Base-by-base conservation (phyloP, 2,329 filamentous ascomycete species). In the Mycosphaerella sp. region DNA sequence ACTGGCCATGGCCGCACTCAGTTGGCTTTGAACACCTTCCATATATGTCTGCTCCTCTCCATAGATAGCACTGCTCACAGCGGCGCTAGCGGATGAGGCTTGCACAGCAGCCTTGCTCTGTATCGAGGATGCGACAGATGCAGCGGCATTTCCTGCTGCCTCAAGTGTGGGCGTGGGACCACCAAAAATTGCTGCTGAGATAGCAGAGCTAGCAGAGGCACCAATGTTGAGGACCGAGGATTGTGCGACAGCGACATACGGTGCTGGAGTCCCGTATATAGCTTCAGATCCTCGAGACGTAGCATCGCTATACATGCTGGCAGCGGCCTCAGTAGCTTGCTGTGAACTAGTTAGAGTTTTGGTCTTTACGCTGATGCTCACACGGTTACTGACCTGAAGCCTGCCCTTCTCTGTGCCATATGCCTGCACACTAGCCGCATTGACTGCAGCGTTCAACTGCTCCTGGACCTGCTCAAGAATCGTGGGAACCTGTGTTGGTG, bases 181-280 rank as follows among this genome's bases (percentile, higher is more conserved):
- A 17, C 81, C 80, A 60, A 81, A 84, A 50, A 85, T 73, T 2
- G 80, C 80, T 48, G 73, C 72, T 11, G 74, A 79, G 53, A 83
- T 78, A 2, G 78, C 80, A 23, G 72, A 72, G 55, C 79, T 77
- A 8, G 81, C 82, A 40, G 76, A 78, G 6, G 73, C 71, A 6
- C 77, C 80, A 5, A 80, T 78, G n/a, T 75, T 74, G 1, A 75
- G 72, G 53, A 85, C 75, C 43, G 74, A 76, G 41, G 73, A 70
- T 55, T 77, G 76, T 4, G 80, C 81, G 12, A 76, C 73, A 62
- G 81, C 78, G 3, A 73, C 71, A 56, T 79, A 80, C 9, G 75
- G 72, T 3, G 74, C 71, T 51, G 77, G 73, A 6, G 76, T 77
- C 45, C 80, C 80, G 59, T 83, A 82, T 32, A 84, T 69, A 34